Conservation (phyloP, 306 rosid genomes). For the Fragaria ananassa region DNA sequence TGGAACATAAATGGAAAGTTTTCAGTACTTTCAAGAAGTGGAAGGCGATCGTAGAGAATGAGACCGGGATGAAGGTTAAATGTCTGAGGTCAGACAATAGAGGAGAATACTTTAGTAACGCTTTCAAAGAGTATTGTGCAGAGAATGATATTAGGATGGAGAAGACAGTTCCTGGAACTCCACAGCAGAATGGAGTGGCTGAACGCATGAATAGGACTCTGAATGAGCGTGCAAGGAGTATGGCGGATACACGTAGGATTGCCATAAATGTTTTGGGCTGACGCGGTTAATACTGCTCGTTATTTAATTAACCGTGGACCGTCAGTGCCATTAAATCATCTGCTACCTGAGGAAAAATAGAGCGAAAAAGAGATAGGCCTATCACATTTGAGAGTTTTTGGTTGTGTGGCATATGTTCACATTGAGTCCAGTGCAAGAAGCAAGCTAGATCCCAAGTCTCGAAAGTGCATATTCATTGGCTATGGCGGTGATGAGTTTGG, state of each 20-base stretch:
- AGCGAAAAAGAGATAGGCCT: not conserved
- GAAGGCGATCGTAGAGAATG: not conserved
- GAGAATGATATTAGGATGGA: not conserved
- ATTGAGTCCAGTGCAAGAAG: not conserved
- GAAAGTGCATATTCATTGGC: too few relatives aligned
- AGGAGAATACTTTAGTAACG: not conserved
- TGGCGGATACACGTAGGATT: not conserved
- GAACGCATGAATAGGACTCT: constrained; percentile 1
- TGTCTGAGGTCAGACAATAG: not conserved
- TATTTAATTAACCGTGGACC: constrained; percentile 3
- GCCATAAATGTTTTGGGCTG: not conserved
- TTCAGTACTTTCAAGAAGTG: not conserved
- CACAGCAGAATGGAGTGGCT: not conserved
- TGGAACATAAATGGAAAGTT: not conserved
- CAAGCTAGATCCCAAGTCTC: too few relatives aligned
- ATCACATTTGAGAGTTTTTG: not conserved
- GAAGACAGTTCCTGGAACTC: too few relatives aligned
- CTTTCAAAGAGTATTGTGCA: not conserved
- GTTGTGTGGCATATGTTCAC: not conserved
- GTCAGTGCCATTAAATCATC: not conserved
- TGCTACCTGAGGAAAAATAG: not conserved
- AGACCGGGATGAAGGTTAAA: not conserved
- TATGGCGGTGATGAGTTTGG: too few relatives aligned
- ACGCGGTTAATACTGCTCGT: not conserved
- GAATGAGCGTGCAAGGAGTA: not conserved